Conservation (phyloP, 352 stramenopile genomes). For the Phytophthora chlamydospora region DNA sequence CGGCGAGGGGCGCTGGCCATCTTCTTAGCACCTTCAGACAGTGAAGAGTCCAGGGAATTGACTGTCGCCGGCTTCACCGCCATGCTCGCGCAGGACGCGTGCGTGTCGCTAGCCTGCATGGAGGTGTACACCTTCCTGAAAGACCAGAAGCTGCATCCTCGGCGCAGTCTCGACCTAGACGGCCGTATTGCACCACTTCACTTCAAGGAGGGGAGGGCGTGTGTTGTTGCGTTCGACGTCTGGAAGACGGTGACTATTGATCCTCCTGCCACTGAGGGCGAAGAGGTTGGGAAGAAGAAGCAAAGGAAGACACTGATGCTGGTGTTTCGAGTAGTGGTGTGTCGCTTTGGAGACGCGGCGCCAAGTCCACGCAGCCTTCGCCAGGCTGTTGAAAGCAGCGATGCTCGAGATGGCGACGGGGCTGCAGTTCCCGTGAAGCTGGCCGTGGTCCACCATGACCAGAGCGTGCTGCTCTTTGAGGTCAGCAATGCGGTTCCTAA, state of each 20-base stretch:
- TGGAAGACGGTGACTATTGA: constrained; percentile 48
- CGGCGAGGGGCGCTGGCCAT: constrained; percentile 57
- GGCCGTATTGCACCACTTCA: constrained; percentile 31
- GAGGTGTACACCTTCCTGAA: constrained; percentile 71
- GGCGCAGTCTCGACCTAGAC: constrained; percentile 41
- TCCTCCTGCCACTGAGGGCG: background rate
- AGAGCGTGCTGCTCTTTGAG: constrained; percentile 72
- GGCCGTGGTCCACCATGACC: constrained; percentile 60
- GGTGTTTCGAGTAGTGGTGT: constrained; percentile 65
- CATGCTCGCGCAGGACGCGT: constrained; percentile 32
- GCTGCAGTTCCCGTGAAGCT: constrained; percentile 56
- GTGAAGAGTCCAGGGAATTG: constrained; percentile 21
- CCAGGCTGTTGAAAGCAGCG: constrained; percentile 11
- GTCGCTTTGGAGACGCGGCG: constrained; percentile 46
- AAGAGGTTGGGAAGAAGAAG: constrained; percentile 21
- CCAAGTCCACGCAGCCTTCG: constrained; percentile 35
- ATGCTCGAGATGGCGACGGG: constrained; percentile 6
- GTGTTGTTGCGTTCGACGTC: constrained; percentile 58
- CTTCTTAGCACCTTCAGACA: constrained; percentile 33
- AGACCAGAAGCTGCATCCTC: constrained; percentile 68
- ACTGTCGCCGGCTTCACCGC: constrained; percentile 30
- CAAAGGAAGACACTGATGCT: constrained; percentile 52
- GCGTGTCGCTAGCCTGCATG: constrained; percentile 48
- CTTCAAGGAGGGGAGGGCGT: constrained; percentile 13
- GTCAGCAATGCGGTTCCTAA: constrained; percentile 22